phyloP scores from a whole-genome alignment of 2,329 filamentous ascomycete species.

The Plectosphaerella sp. region DNA sequence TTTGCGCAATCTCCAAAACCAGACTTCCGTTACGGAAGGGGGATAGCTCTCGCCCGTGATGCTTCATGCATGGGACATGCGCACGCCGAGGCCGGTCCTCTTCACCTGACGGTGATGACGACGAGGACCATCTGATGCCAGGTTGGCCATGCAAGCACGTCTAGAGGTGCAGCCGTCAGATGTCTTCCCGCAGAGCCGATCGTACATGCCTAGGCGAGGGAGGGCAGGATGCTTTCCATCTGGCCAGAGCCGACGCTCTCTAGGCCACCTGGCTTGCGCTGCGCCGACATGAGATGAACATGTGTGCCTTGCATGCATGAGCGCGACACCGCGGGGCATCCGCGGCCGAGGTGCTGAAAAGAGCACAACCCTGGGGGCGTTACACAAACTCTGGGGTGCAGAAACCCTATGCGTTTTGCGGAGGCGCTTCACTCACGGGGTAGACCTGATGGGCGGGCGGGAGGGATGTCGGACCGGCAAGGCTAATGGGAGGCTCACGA shows the following conservation, averaged over 20 bases:
- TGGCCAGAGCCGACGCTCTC: not conserved
- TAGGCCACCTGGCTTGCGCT: not conserved
- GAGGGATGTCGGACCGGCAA: slow-evolving; percentile 7
- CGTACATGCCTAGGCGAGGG: no score
- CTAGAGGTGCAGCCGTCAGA: no score
- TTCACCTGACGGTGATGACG: no score
- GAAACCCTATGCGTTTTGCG: slow-evolving; percentile 5
- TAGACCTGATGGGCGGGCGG: not conserved
- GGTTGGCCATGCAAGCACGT: no score
- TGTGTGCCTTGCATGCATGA: not conserved
- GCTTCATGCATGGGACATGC: no score
- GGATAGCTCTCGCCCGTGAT: no score
- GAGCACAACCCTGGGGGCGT: not conserved
- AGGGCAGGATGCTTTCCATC: no score
- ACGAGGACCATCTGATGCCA: no score
- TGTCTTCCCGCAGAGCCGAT: no score
- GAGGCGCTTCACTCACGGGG: not conserved
- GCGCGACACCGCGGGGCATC: not conserved
- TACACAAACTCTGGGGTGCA: not conserved
- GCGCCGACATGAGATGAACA: not conserved
- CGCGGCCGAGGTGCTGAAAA: not conserved
- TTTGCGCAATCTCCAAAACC: no score
- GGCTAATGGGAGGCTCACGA: slow-evolving; percentile 3
- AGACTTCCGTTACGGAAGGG: no score
- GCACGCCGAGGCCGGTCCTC: no score